A percentile compares a stretch with the other conserved stretches of the same genome.
Evolutionary conservation across 495 filamentous ascomycete genomes (phyloP).

Genomic region (Lophiostoma macrostomum): DNA sequence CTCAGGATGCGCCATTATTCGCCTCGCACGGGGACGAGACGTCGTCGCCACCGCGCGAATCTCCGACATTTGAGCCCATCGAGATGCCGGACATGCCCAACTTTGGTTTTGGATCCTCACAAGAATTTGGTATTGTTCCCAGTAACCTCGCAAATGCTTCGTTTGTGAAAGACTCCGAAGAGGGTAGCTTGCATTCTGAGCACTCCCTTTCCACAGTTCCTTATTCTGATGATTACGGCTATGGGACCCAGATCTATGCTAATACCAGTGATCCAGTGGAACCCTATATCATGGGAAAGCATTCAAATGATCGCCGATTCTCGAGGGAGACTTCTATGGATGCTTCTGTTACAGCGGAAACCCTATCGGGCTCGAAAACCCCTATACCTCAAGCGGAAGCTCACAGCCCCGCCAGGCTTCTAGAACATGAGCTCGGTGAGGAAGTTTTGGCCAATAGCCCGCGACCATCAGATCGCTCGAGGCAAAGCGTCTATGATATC

Average conservation of each 20-base stretch:
- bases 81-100: conserved; percentile 2
- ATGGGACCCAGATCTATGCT: neutral
- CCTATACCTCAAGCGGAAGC: too few relatives aligned
- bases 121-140: conserved; percentile 15
- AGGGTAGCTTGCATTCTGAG: conserved; percentile 23
- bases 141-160: conserved; percentile 11
- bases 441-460: too few relatives aligned
- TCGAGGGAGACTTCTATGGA: too few relatives aligned
- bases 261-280: neutral
- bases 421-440: too few relatives aligned
- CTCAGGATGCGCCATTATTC: too few relatives aligned
- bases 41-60: neutral
- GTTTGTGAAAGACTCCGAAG: conserved; percentile 22
- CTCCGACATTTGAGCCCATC: neutral
- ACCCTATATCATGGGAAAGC: neutral
- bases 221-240: conserved; percentile 17
- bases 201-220: conserved; percentile 17
- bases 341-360: too few relatives aligned
- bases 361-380: too few relatives aligned
- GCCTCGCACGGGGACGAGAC: neutral
- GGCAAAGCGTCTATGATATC: neutral
- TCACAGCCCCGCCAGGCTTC: too few relatives aligned
- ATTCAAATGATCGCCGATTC: too few relatives aligned
- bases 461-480: too few relatives aligned
- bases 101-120: conserved; percentile 18